Conservation (phyloP, 2,329 filamentous ascomycete genomes). For the Decorospora gaudefroyi region DNA sequence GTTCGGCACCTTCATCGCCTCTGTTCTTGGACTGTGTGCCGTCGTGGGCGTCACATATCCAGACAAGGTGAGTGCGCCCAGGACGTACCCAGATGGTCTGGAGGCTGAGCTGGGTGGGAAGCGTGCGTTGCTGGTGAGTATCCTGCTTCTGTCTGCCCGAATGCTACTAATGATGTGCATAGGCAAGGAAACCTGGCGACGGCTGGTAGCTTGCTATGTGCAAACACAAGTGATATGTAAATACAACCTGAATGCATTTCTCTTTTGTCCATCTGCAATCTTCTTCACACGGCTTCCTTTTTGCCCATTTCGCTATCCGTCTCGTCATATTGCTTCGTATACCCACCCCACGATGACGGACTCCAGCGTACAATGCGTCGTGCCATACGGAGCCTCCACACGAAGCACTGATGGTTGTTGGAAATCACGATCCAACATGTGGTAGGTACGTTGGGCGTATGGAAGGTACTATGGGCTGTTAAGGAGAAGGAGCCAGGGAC, state of each 20-base stretch:
- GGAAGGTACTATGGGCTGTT: too few species aligned
- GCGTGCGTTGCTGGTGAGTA: slow-evolving; percentile 48
- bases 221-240: slow-evolving; percentile 4
- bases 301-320: too few species aligned
- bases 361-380: too few species aligned
- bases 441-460: too few species aligned
- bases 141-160: fast-evolving
- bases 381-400: too few species aligned
- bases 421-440: too few species aligned
- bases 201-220: slow-evolving; percentile 19
- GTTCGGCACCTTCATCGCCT: slow-evolving; percentile 51
- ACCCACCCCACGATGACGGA: too few species aligned
- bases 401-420: too few species aligned
- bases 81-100: slow-evolving; percentile 54
- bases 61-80: slow-evolving; percentile 53
- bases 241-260: slow-evolving; percentile 12
- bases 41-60: slow-evolving; percentile 51
- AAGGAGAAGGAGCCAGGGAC: too few species aligned
- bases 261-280: not conserved
- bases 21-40: slow-evolving; percentile 48
- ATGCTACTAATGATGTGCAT: slow-evolving; percentile 7
- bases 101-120: slow-evolving; percentile 56
- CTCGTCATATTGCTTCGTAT: too few species aligned
- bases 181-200: slow-evolving; percentile 33
- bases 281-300: too few species aligned